These are phyloP conservation scores for Cutaneotrichosporon dermatis DNA, from an alignment of 1,284 basidiomycete species.

Conservation along the genomic window DNA sequence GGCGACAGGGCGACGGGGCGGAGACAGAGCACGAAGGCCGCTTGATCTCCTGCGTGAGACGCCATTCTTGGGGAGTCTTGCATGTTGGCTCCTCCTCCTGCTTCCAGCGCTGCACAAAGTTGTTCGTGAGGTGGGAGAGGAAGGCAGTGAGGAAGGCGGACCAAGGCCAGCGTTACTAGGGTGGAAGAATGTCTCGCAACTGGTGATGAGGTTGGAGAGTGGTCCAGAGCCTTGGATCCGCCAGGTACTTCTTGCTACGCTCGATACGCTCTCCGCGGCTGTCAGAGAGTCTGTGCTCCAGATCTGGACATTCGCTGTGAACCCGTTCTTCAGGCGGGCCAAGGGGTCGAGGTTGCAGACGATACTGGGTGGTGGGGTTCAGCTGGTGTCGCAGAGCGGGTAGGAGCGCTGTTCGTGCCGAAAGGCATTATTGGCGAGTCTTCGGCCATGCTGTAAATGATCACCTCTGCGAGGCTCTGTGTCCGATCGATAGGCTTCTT, in stretches of 20 bases:
- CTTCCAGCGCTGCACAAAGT: constrained; percentile 76
- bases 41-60: constrained; percentile 77
- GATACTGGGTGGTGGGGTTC: constrained; percentile 12
- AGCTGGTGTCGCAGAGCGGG: constrained; percentile 54
- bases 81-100: constrained; percentile 77
- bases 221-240: constrained; percentile 82
- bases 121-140: constrained; percentile 72
- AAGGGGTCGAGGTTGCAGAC: constrained; percentile 15
- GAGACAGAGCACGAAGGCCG: constrained; percentile 76
- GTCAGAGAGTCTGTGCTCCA: constrained; percentile 42
- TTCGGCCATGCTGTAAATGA: constrained; percentile 86
- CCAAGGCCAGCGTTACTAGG: constrained; percentile 52
- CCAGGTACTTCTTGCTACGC: constrained; percentile 57
- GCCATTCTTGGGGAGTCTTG: constrained; percentile 66
- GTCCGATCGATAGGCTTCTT: constrained; percentile 69
- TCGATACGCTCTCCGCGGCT: constrained; percentile 42
- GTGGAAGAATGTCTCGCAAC: constrained; percentile 68
- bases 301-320: constrained; percentile 48
- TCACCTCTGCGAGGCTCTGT: constrained; percentile 75
- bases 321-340: constrained; percentile 33
- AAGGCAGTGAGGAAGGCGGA: constrained; percentile 61
- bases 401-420: constrained; percentile 36
- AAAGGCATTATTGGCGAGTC: constrained; percentile 60
- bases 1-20: constrained; percentile 84
- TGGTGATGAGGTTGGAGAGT: constrained; percentile 84